Evolutionary conservation across 2,329 filamentous ascomycete species (phyloP), one percentile per base, ranked within the genome.

Genomic region (Amphichorda felina): DNA sequence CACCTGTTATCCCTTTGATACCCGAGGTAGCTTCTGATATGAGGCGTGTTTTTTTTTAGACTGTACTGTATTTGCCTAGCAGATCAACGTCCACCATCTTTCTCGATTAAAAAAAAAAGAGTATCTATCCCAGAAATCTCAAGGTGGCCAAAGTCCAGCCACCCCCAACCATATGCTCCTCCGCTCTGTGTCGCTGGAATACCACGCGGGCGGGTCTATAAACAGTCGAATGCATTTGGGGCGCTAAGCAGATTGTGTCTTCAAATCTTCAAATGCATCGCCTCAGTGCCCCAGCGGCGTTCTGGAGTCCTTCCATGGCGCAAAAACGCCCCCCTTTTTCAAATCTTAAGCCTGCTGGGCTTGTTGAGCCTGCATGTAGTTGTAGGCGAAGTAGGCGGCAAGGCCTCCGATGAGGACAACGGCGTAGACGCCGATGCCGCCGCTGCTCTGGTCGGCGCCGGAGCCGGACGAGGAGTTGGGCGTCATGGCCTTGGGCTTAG

Each of bases 381-480:
- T 80, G 71, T 89, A 95, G 50, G 72, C 83, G 49, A 72, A 73
- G 65, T 85, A 96, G 43, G 84, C 86, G 42, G 76, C 58, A 33
- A 76, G 68, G 46, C 80, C 88, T 49, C 86, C 86, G 45, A 89
- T 55, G 47, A 94, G 67, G 50, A 95, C 60, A 47, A 94, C 49
- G 40, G 78, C 82, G 65, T 95, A 95, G 48, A 93, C 68, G 41
- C 79, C 83, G 45, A 93, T 66, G 51, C 87, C 84, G 40, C 87
- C 48, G 46, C 79, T 72, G 36, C 71, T 59, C 34, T 63, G 54
- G 45, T 64, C 62, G 39, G 61, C 53, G 44, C 60, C 62, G 48
- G 63, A 60, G 43, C 66, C 60, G 46, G 65, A 60, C 46, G 65
- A 60, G 37, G 70, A 51, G 41, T 73, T 54, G 45, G 68, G 56